Evolutionary conservation across 2,329 filamentous ascomycete species (phyloP).

Genomic region (Cordyceps javanica): DNA sequence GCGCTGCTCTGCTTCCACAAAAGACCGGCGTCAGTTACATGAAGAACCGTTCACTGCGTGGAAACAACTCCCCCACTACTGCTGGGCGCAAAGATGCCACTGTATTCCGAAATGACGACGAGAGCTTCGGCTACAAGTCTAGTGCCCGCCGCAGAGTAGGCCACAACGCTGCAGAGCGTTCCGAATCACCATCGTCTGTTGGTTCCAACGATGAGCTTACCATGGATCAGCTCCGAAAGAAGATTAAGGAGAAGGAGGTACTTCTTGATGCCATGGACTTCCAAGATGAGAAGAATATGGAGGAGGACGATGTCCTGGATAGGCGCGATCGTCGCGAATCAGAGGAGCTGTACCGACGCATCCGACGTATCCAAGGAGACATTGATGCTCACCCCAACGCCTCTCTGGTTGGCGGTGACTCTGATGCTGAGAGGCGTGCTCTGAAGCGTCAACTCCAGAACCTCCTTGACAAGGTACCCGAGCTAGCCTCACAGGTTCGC

Average conservation of each 20-base stretch:
- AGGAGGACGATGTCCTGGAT: constrained; percentile 89
- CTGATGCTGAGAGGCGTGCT: constrained; percentile 78
- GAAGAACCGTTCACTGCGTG: constrained; percentile 88
- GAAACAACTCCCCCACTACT: constrained; percentile 49
- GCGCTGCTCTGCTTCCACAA: constrained; percentile 85
- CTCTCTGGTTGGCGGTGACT: constrained; percentile 65
- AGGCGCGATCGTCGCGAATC: constrained; percentile 85
- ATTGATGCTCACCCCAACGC: constrained; percentile 83
- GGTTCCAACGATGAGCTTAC: constrained; percentile 73
- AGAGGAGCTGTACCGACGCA: constrained; percentile 88
- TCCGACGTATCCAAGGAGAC: constrained; percentile 86
- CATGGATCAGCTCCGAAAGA: constrained; percentile 84
- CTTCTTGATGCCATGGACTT: constrained; percentile 95
- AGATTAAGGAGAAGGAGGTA: constrained; percentile 89
- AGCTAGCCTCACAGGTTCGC: constrained; percentile 86
- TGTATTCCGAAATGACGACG: constrained; percentile 93
- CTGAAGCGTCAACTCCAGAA: constrained; percentile 86
- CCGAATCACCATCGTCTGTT: constrained; percentile 65
- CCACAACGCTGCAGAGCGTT: constrained; percentile 68
- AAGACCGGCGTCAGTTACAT: constrained; percentile 98
- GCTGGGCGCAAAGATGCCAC: constrained; percentile 84
- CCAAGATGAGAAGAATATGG: constrained; percentile 79
- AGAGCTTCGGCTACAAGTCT: constrained; percentile 85
- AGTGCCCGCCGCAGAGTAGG: constrained; percentile 84
- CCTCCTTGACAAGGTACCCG: constrained; percentile 82